Conservation (phyloP, 148 eudicot genomes). For the Chenopodium quinoa region DNA sequence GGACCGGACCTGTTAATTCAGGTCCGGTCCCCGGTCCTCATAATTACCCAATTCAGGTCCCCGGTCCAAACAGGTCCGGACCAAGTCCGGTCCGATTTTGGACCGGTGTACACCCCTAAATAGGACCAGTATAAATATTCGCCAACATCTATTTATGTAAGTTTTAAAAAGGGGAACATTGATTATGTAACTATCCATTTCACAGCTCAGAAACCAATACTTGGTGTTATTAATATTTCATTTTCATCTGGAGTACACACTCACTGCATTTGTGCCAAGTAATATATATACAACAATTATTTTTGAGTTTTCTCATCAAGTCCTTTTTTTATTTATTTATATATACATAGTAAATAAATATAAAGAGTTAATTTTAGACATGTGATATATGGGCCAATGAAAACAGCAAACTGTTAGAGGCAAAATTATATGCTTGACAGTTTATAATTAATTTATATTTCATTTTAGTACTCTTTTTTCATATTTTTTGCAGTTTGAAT, state of each 20-base stretch:
- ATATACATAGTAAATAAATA: neutral
- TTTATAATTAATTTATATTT: neutral
- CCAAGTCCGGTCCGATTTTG: no score
- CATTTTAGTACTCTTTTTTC: neutral
- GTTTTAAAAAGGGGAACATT: constrained; percentile 16
- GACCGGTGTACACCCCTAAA: no score
- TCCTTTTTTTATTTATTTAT: neutral
- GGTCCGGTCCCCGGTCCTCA: no score
- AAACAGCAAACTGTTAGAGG: constrained; percentile 6
- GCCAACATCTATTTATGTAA: constrained; percentile 7
- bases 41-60: no score
- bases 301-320: neutral
- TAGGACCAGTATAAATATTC: constrained; percentile 14
- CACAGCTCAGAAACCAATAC: constrained; percentile 6
- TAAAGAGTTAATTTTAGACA: constrained; percentile 14
- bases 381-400: constrained; percentile 28
- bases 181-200: constrained; percentile 22
- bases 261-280: neutral
- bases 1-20: no score
- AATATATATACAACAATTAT: neutral
- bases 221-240: neutral
- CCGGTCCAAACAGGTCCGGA: no score
- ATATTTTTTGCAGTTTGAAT: neutral
- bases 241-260: neutral
- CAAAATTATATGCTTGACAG: neutral